Percentiles rank a stretch among this genome's conserved stretches.
phyloP scores from a whole-genome alignment of 345 rosid genomes.

The Psidium guajava region DNA sequence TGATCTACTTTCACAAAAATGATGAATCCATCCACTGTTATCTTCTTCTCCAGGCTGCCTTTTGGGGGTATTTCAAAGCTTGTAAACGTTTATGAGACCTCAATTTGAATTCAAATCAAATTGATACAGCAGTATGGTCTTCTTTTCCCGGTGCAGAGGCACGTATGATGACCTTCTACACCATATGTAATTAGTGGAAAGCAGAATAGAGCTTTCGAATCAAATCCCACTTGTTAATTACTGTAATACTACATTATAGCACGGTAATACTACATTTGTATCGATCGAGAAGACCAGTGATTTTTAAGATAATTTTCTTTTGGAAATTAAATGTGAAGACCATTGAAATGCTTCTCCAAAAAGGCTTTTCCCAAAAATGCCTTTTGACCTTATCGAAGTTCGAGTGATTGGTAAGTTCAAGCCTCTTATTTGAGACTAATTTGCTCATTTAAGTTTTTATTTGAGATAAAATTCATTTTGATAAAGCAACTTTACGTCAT shows the following conservation, averaged over 20 bases:
- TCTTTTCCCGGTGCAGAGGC: fast-evolving
- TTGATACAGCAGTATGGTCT: neutral
- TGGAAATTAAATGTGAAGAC: neutral
- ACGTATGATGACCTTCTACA: neutral
- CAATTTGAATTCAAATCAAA: neutral
- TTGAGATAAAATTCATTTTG: no score
- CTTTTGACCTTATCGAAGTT: no score
- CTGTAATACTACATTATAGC: no score
- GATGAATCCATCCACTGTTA: no score
- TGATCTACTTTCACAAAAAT: neutral
- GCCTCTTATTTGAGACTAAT: no score
- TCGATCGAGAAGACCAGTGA: neutral
- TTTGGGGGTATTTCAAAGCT: neutral
- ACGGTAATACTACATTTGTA: neutral
- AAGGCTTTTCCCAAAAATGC: no score
- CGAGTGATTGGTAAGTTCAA: no score
- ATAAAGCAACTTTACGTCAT: no score
- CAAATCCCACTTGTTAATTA: neutral
- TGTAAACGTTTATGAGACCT: neutral
- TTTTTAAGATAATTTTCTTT: neutral
- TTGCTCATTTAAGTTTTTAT: no score
- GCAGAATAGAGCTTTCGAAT: neutral
- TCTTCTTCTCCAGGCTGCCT: neutral
- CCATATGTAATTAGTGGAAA: no score
- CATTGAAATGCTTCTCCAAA: neutral